Evolutionary conservation across 2,329 filamentous ascomycete genomes (phyloP).

Genomic region (Aspergillus neoniger): DNA sequence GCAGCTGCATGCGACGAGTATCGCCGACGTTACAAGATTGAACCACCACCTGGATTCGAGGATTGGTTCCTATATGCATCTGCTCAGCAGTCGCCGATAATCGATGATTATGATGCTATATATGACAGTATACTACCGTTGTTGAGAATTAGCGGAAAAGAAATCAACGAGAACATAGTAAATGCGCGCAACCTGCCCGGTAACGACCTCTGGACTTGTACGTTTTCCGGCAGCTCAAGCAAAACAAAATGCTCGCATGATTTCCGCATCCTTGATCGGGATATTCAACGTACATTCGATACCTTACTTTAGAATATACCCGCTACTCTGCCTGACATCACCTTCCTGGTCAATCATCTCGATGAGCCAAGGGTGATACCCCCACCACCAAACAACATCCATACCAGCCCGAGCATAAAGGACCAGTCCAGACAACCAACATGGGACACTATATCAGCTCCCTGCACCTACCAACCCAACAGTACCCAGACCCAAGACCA

Average conservation of each 20-base stretch:
- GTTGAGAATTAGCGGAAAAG: conserved; percentile 5
- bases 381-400: not conserved
- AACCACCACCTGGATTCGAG: conserved; percentile 15
- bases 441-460: conserved; percentile 13
- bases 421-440: not conserved
- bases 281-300: conserved; percentile 9
- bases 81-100: conserved; percentile 13
- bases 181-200: not conserved
- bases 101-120: conserved; percentile 13
- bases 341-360: conserved; percentile 18
- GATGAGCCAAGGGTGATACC: conserved; percentile 17
- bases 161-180: conserved; percentile 4
- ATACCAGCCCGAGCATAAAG: not conserved
- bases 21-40: conserved; percentile 9
- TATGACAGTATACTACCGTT: conserved; percentile 10
- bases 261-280: conserved; percentile 9
- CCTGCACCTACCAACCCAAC: not conserved
- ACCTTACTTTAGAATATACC: not conserved
- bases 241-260: conserved; percentile 9
- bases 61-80: conserved; percentile 14
- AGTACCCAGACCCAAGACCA: not conserved
- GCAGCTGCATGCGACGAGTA: conserved; percentile 6
- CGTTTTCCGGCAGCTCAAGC: conserved; percentile 2
- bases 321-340: conserved; percentile 9
- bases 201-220: conserved; percentile 15